Evolutionary conservation across 2,329 filamentous ascomycete species (phyloP), one percentile per base, ranked within the genome.

Genomic region (Arthrobotrys pseudoclavata): DNA sequence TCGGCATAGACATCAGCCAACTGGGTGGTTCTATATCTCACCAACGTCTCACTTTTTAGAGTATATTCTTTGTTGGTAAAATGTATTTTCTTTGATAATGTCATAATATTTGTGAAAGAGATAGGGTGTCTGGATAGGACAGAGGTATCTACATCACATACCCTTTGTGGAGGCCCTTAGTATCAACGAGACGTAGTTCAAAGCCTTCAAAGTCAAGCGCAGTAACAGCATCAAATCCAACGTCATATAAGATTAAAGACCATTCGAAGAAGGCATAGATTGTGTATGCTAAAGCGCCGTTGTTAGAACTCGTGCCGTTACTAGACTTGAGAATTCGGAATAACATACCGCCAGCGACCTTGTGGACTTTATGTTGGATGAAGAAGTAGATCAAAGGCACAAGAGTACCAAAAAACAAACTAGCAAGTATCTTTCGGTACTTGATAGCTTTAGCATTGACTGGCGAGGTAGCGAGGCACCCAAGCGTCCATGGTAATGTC

Each of bases 201-300:
- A 98, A 92, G 68, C 91, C 89, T 79, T 90, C 88, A 86, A 98
- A 99, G 86, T 99, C 96, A 82, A 97, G 86, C 71, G 93, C 91
- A 10, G 96, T 98, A 76, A 98, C 91, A 64, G 96, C 93, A 85
- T 99, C 96, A 85, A 99, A 99, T 31, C 89, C 95, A 72, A 99
- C 94, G 84, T 99, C 96, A 83, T 97, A 93, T 80, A 99, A 86
- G 82, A 99, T 94, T 79, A 99, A 87, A 22, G 94, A 87, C 96
- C 96, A 99, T 84, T 99, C 96, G 84, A 98, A 97, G 85, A 99
- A 97, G 79, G 96, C 91, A 84, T 99, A 99, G 64, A 88, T 97
- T 0, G 96, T 99, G 85, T 99, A 99, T 34, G 96, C 96, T 98
- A 47, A 67, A 34, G 42, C 31, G 10, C 7, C 45, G 42, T 22